Conservation (phyloP, 495 filamentous ascomycete species). For the Thermochaetoides thermophila region DNA sequence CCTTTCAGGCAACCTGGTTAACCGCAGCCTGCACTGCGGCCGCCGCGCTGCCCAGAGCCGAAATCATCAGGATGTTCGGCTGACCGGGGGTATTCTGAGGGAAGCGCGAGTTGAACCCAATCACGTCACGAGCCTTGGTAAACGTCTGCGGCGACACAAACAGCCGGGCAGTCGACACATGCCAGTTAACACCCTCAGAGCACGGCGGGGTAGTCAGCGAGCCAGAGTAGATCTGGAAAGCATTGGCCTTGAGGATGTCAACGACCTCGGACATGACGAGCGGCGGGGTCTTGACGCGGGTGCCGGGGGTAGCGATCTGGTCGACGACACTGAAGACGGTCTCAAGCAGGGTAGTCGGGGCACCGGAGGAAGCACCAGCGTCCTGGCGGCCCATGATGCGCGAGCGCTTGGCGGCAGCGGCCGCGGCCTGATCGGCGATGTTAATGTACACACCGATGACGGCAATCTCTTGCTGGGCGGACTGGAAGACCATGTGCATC, state of each 20-base stretch:
- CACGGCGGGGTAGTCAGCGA: constrained; percentile 59
- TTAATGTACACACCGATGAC: constrained; percentile 49
- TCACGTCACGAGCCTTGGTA: constrained; percentile 38
- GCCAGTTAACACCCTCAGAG: constrained; percentile 44
- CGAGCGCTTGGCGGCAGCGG: constrained; percentile 4
- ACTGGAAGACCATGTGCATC: constrained; percentile 51
- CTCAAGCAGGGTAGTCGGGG: constrained; percentile 35
- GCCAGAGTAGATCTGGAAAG: constrained; percentile 34
- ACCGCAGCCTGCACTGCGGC: constrained; percentile 3
- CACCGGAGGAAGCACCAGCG: constrained; percentile 4
- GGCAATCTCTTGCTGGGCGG: constrained; percentile 27
- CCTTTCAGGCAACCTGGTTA: background rate
- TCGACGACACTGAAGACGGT: constrained; percentile 36
- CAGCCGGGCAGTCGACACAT: constrained; percentile 38
- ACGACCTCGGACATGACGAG: constrained; percentile 43
- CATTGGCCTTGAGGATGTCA: constrained; percentile 30
- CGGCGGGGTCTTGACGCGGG: constrained; percentile 35
- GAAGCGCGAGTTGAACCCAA: constrained; percentile 51
- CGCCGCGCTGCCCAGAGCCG: constrained; percentile 5
- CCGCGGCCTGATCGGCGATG: constrained; percentile 26
- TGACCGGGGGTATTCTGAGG: constrained; percentile 42
- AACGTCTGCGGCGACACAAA: constrained; percentile 38
- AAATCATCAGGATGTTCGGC: constrained; percentile 34
- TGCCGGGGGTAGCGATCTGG: constrained; percentile 40
- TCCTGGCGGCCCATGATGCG: constrained; percentile 3